Conservation (phyloP, 768 basidiomycete genomes). For the Hortiboletus flavorubellus region DNA sequence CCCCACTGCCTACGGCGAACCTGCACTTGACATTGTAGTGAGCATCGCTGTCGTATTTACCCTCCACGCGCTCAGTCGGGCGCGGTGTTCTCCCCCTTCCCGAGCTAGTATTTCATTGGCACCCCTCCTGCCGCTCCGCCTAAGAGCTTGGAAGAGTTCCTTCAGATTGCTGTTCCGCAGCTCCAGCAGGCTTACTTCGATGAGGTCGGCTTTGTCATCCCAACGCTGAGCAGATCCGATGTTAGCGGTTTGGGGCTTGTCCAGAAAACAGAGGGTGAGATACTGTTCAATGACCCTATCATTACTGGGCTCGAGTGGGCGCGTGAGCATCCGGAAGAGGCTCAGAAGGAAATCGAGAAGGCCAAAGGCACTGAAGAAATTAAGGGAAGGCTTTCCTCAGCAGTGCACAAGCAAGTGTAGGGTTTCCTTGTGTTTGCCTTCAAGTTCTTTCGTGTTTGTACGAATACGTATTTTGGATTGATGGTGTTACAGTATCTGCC, state of each 20-base stretch:
- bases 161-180: background rate
- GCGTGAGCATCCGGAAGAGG: conserved; percentile 12
- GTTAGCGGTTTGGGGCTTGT: background rate
- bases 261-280: conserved; percentile 1
- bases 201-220: background rate
- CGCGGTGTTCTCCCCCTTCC: conserved; percentile 8
- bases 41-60: background rate
- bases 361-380: background rate
- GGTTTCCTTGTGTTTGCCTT: background rate
- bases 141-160: background rate
- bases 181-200: background rate
- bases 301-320: conserved; percentile 10
- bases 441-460: background rate
- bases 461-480: background rate
- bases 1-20: conserved; percentile 6
- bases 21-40: background rate
- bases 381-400: background rate
- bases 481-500: no score
- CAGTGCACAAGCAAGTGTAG: background rate
- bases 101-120: conserved; percentile 1
- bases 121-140: background rate
- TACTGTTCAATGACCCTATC: conserved; percentile 1
- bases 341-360: background rate
- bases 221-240: background rate
- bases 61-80: background rate